These are phyloP conservation scores for Candida rishiriensis DNA, from an alignment of 805 yeast genomes.

Conservation along the genomic window DNA sequence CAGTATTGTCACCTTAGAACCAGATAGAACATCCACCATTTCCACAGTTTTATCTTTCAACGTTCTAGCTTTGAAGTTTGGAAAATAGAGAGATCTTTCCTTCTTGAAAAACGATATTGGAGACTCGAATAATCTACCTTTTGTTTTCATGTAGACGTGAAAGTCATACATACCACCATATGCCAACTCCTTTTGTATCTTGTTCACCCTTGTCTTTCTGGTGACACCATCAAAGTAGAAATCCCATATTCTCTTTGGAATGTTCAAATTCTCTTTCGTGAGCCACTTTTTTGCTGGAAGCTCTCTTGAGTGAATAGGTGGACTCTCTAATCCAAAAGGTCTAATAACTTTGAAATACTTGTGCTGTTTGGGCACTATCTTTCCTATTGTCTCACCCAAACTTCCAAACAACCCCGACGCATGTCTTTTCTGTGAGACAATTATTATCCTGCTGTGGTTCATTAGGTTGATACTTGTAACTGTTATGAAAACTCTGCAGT, in stretches of 20 bases:
- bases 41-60: conserved; percentile 34
- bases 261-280: conserved; percentile 25
- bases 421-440: conserved; percentile 18
- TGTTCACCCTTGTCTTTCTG: conserved; percentile 28
- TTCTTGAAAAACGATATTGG: conserved; percentile 75
- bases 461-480: no score
- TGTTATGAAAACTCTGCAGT: no score
- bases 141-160: conserved; percentile 61
- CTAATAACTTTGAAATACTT: conserved; percentile 27
- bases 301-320: conserved; percentile 23
- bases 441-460: no score
- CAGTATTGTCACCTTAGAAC: conserved; percentile 53
- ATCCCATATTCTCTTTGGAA: conserved; percentile 29
- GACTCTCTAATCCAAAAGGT: conserved; percentile 29
- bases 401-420: conserved; percentile 31
- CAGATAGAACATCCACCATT: conserved; percentile 37
- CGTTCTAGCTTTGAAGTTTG: conserved; percentile 63
- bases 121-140: conserved; percentile 79
- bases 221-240: conserved; percentile 34
- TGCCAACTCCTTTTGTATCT: conserved; percentile 56
- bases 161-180: conserved; percentile 66
- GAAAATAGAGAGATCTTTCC: conserved; percentile 75
- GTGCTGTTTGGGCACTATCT: conserved; percentile 32
- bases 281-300: conserved; percentile 17
- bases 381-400: conserved; percentile 26